Evolutionary conservation across 169 alveolate species (phyloP).

Genomic region (Cyclospora cayetanensis): DNA sequence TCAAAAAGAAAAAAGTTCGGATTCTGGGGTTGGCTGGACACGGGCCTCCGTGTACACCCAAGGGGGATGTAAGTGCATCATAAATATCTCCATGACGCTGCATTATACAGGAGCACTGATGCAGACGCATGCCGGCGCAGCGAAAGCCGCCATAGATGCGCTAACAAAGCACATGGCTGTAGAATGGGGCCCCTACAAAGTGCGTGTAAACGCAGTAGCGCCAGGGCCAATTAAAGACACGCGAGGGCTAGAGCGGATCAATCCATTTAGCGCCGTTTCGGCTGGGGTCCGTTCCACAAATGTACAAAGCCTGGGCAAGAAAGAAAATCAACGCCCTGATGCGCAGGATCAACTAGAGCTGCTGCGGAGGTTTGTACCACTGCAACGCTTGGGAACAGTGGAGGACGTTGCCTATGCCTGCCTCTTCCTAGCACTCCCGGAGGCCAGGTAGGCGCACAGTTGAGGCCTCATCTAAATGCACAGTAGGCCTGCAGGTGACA

Average conservation of each 20-base stretch:
- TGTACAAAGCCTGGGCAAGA: background rate
- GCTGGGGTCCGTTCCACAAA: background rate
- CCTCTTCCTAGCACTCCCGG: constrained; percentile 58
- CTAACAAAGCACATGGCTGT: constrained; percentile 87
- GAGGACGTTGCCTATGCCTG: constrained; percentile 54
- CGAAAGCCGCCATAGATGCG: constrained; percentile 89
- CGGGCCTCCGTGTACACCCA: too few relatives aligned
- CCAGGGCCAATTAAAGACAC: constrained; percentile 90
- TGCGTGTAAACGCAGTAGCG: constrained; percentile 87
- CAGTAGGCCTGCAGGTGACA: too few relatives aligned
- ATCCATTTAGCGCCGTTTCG: background rate
- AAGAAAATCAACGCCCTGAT: background rate
- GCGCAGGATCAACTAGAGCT: background rate
- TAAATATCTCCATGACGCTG: constrained; percentile 77
- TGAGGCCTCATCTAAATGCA: too few relatives aligned
- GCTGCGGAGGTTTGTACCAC: constrained; percentile 18
- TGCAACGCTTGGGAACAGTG: constrained; percentile 37
- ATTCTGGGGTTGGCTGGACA: too few relatives aligned
- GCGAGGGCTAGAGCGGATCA: constrained; percentile 76
- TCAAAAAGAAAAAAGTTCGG: too few relatives aligned
- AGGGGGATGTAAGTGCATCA: constrained; percentile 83
- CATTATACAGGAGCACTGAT: constrained; percentile 61
- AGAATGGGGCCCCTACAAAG: constrained; percentile 88
- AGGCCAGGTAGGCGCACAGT: constrained; percentile 22
- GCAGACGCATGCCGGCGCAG: constrained; percentile 86